phyloP scores from a whole-genome alignment of 208 protist species.

The Phytomonas francai region DNA sequence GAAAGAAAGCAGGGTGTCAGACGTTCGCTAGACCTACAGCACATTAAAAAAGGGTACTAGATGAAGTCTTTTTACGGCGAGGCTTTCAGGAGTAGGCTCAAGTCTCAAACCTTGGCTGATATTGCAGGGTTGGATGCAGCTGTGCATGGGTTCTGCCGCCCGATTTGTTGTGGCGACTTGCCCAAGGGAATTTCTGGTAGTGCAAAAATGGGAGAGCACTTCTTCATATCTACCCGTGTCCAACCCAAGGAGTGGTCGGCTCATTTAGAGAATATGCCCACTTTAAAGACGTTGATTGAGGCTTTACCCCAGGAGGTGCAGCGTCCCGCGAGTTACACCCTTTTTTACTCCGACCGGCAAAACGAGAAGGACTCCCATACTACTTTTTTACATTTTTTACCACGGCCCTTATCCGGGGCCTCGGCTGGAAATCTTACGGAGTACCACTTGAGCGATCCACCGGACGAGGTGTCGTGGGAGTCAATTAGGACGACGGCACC shows the following conservation, averaged over 20 bases:
- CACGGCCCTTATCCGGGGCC: neutral
- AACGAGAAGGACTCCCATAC: too few species aligned
- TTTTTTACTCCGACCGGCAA: too few species aligned
- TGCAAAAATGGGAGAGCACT: constrained; percentile 8
- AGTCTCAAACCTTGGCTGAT: constrained; percentile 1
- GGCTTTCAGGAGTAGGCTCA: constrained; percentile 8
- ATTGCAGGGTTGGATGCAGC: constrained; percentile 13
- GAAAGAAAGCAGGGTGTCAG: too few species aligned
- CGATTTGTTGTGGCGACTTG: constrained; percentile 9
- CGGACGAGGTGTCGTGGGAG: neutral
- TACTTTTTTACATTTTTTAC: constrained; percentile 5
- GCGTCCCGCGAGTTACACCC: too few species aligned
- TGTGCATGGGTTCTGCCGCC: constrained; percentile 10
- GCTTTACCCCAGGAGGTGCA: constrained; percentile 4
- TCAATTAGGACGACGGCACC: too few species aligned
- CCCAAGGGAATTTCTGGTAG: constrained; percentile 8
- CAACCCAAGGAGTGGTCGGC: constrained; percentile 12
- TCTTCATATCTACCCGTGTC: constrained; percentile 11
- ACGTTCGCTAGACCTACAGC: too few species aligned
- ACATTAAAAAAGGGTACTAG: too few species aligned
- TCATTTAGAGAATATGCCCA: constrained; percentile 8
- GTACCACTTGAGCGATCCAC: neutral
- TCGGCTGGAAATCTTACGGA: neutral
- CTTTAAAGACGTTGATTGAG: neutral
- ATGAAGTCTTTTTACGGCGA: too few species aligned